Evolutionary conservation across 352 stramenopile species (phyloP).

Genomic region (Blastocystis sp.): DNA sequence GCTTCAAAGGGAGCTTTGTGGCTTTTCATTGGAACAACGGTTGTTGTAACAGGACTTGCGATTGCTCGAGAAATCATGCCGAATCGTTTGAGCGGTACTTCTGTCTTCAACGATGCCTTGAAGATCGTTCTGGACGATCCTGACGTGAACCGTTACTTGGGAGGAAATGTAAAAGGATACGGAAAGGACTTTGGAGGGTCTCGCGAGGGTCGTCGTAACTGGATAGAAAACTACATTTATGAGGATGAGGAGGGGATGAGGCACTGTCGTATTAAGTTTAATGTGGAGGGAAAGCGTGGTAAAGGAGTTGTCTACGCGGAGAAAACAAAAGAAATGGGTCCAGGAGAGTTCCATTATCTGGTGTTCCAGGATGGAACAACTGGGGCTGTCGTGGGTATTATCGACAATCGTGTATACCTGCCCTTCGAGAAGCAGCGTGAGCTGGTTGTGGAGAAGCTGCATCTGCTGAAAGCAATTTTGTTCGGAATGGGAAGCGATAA

Average conservation of each 20-base stretch:
- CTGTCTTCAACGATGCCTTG: slow-evolving; percentile 63
- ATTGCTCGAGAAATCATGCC: slow-evolving; percentile 64
- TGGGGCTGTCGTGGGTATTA: slow-evolving; percentile 62
- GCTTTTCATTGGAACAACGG: slow-evolving; percentile 53
- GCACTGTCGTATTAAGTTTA: slow-evolving; percentile 66
- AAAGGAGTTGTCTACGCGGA: slow-evolving; percentile 65
- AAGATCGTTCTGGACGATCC: slow-evolving; percentile 60
- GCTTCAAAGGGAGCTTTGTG: slow-evolving; percentile 39
- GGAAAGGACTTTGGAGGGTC: slow-evolving; percentile 63
- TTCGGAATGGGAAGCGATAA: slow-evolving; percentile 54
- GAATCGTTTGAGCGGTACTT: slow-evolving; percentile 60
- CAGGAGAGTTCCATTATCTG: slow-evolving; percentile 65
- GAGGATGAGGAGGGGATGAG: slow-evolving; percentile 64
- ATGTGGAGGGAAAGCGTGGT: slow-evolving; percentile 63
- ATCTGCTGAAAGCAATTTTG: slow-evolving; percentile 54
- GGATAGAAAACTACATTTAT: slow-evolving; percentile 64
- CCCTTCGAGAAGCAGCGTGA: slow-evolving; percentile 63
- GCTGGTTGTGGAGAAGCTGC: slow-evolving; percentile 62
- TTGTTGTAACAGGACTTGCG: slow-evolving; percentile 59
- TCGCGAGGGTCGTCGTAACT: slow-evolving; percentile 64
- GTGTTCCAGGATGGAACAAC: slow-evolving; percentile 63
- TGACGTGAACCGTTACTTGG: slow-evolving; percentile 63
- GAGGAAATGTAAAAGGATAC: slow-evolving; percentile 64
- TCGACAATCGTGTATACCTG: slow-evolving; percentile 65
- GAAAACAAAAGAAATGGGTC: slow-evolving; percentile 64